Base-by-base conservation (phyloP, 495 filamentous ascomycete genomes). In the Letharia columbiana region DNA sequence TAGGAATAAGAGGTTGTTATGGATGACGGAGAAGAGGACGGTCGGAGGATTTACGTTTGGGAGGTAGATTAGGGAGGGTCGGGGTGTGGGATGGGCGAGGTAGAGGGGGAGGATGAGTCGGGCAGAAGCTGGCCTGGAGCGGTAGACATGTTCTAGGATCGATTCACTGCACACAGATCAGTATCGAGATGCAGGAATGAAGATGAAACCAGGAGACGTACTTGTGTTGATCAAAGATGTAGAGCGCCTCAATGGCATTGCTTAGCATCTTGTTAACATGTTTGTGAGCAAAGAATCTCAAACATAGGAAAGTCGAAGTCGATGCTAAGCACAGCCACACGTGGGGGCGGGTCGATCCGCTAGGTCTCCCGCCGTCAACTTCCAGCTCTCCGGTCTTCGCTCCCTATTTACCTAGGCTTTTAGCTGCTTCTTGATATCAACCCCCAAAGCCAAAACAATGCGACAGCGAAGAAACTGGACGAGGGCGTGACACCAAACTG, bases 181-280 rank as follows among this genome's bases (percentile, higher is more conserved):
- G 66, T 37, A 28, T 13, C 33, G 23, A 20, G 18, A n/a, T 35
- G 4, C 6, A 61, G 60, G 42, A 58, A 31, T 35, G 13, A 44
- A 33, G 44, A n/a, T 20, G 8, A 20, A 33, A 57, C n/a, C 45
- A 45, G n/a, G 28, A n/a, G 52, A 71, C 81, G 72, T 77, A 94
- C 91, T 91, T 91, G 75, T 89, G 83, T 78, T 96, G 91, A 82
- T 97, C 91, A 75, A 88, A 96, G 74, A 98, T 91, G 82, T 97
- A 95, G 72, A 98, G 79, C 71, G 94, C 94, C 82, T 96, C 92
- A 72, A 98, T 89, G 74, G 89, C 86, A 78, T 89, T 86, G 83
- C 87, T 91, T 85, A 91, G 91, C 67, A 68, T 79, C 70, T 62
- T 64, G 70, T 61, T 56, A 62, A 47, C 70, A 69, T 71, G 17